These are phyloP conservation scores for Monilinia fructigena DNA, from an alignment of 2,329 filamentous ascomycete genomes.

Conservation along the genomic window DNA sequence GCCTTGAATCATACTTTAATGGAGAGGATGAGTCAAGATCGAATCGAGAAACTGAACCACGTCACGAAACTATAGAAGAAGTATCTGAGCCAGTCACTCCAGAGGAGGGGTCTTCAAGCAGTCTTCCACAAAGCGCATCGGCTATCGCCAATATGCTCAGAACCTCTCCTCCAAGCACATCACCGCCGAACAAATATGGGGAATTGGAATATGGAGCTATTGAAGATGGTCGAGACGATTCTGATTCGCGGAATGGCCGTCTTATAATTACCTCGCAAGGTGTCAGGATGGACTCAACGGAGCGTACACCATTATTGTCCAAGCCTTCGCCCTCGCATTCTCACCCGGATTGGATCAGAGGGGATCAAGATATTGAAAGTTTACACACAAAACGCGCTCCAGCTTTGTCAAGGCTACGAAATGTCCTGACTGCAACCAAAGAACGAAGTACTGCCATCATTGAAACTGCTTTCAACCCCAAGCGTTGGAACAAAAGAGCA, in stretches of 20 bases:
- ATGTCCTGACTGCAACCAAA: slow-evolving; percentile 31
- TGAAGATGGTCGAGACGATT: slow-evolving; percentile 17
- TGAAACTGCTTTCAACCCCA: slow-evolving; percentile 54
- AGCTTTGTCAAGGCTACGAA: slow-evolving; percentile 38
- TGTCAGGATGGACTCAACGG: slow-evolving; percentile 32
- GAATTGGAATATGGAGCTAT: slow-evolving; percentile 19
- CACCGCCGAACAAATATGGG: slow-evolving; percentile 26
- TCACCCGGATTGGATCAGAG: slow-evolving; percentile 38
- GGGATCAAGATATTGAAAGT: slow-evolving; percentile 38
- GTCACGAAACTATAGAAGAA: slow-evolving; percentile 57
- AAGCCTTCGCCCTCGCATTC: slow-evolving; percentile 27
- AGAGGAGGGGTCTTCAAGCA: slow-evolving; percentile 40
- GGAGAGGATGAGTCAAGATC: slow-evolving; percentile 30
- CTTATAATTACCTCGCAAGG: slow-evolving; percentile 33
- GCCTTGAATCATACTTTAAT: slow-evolving; percentile 36
- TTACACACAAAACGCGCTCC: slow-evolving; percentile 28
- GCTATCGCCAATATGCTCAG: slow-evolving; percentile 52
- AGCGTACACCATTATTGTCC: slow-evolving; percentile 37
- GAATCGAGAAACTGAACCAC: slow-evolving; percentile 31
- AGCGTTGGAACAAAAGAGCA: slow-evolving; percentile 66
- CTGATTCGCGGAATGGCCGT: slow-evolving; percentile 26
- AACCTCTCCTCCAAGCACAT: slow-evolving; percentile 38
- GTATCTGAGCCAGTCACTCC: slow-evolving; percentile 58
- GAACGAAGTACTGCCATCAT: slow-evolving; percentile 30
- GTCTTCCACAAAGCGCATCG: slow-evolving; percentile 45